Evolutionary conservation across 1,284 basidiomycete genomes (phyloP), one percentile per base, ranked within the genome.

Genomic region (Ceratobasidium sp.): DNA sequence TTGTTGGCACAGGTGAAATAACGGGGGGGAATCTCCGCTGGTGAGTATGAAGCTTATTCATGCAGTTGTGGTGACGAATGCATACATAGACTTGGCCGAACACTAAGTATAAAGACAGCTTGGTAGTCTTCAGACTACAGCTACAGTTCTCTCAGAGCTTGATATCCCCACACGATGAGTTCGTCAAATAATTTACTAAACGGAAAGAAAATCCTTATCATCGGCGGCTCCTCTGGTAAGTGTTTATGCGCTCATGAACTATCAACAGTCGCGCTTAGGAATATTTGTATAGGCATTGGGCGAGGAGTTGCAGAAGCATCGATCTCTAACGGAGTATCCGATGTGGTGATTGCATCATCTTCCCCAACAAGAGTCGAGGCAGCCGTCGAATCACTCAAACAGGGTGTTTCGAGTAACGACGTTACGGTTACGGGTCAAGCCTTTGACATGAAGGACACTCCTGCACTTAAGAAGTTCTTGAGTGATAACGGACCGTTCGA

Each of bases 301-400:
- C 56, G 40, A 48, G 50, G 54, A 26, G 68, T 78, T 7, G 78
- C 78, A 33, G 54, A 23, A 20, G 65, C 64, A 13, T 33, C 54
- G 10, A 26, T 76, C 17, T 28, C 57, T 13, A 40, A 78, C n/a
- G 78, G 78, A 7, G 78, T 71, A 23, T 57, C 52, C n/a, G n/a
- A n/a, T 5, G 78, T 78, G 1, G 57, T 78, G 26, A 69, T 78
- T 7, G 46, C 78, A 10, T 75, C 71, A 26, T 75, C 64, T 15
- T 67, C 42, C 26, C 33, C 75, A 50, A 42, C 26, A 6, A 67
- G 44, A 20, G 78, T 78, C 23, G 61, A 78, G 23, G 57, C 71
- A n/a, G 71, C 78, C 38, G 65, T 78, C 26, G 56, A 65, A 38
- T 17, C 23, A 23, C 56, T 78, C 33, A 23, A 59, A 23, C 17